phyloP scores from a whole-genome alignment of 2,329 filamentous ascomycete genomes.

The Xylaria sp. region DNA sequence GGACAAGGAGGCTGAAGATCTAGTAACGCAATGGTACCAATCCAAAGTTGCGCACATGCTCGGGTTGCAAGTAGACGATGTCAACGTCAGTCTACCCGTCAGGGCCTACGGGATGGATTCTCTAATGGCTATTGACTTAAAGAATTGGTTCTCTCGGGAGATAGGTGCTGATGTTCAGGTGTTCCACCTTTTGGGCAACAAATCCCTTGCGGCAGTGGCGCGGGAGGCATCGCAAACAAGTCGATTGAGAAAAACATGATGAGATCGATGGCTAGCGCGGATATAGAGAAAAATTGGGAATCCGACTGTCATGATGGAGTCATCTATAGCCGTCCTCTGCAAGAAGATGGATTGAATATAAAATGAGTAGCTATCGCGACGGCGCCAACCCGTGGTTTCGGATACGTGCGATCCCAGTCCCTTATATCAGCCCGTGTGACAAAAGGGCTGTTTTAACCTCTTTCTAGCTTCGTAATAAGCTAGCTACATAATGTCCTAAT shows the following conservation, averaged over 20 bases:
- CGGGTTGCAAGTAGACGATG: slow-evolving; percentile 22
- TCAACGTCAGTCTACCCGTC: slow-evolving; percentile 27
- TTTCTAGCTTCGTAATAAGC: too few species aligned
- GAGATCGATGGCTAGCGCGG: too few species aligned
- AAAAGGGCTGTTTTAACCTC: too few species aligned
- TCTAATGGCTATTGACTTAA: slow-evolving; percentile 33
- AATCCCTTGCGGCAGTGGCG: background rate
- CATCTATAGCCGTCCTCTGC: too few species aligned
- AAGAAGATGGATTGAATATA: too few species aligned
- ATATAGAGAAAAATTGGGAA: too few species aligned
- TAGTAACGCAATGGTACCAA: slow-evolving; percentile 14
- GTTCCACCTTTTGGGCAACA: background rate
- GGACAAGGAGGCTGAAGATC: background rate
- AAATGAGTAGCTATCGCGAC: too few species aligned
- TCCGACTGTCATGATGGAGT: too few species aligned
- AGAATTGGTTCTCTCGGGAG: slow-evolving; percentile 33
- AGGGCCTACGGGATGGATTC: slow-evolving; percentile 35
- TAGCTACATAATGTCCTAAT: too few species aligned
- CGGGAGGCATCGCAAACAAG: background rate
- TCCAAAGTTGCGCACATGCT: slow-evolving; percentile 26
- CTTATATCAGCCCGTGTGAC: too few species aligned
- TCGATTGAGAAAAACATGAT: background rate
- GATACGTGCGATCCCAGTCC: too few species aligned
- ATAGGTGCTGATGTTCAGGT: slow-evolving; percentile 32
- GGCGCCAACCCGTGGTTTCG: too few species aligned